These are phyloP conservation scores for Zoysia matrella DNA, from an alignment of 202 grass and related monocot species.

Conservation along the genomic window DNA sequence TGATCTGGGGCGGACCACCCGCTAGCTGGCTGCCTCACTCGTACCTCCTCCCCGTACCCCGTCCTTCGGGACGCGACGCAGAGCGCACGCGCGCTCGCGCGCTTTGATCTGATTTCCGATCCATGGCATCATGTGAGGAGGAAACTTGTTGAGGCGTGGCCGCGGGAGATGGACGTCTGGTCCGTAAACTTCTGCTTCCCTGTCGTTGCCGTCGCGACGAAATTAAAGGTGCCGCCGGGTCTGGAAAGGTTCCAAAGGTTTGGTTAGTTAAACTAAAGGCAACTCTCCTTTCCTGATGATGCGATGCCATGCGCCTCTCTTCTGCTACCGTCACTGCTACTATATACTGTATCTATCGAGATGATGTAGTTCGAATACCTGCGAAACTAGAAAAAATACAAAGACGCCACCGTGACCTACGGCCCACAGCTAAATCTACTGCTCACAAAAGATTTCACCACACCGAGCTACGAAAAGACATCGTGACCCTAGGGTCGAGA, in stretches of 20 bases:
- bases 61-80: conserved; percentile 11
- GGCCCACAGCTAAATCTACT: no score
- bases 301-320: no score
- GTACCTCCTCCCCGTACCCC: no score
- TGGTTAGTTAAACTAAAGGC: not conserved
- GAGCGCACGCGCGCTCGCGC: not conserved
- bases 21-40: not conserved
- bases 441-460: no score
- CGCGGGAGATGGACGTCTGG: not conserved
- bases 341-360: no score
- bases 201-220: conserved; percentile 1
- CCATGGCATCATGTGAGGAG: conserved; percentile 40
- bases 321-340: not conserved
- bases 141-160: not conserved
- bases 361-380: no score
- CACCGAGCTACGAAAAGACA: no score
- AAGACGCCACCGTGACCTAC: no score
- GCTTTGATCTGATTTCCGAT: not conserved
- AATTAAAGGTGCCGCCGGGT: not conserved
- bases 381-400: no score
- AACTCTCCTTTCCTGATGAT: not conserved
- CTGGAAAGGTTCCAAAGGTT: conserved; percentile 15
- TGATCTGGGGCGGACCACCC: not conserved
- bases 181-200: conserved; percentile 18
- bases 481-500: no score